phyloP scores from a whole-genome alignment of 2,329 filamentous ascomycete genomes.

The Elsinoe perseae region DNA sequence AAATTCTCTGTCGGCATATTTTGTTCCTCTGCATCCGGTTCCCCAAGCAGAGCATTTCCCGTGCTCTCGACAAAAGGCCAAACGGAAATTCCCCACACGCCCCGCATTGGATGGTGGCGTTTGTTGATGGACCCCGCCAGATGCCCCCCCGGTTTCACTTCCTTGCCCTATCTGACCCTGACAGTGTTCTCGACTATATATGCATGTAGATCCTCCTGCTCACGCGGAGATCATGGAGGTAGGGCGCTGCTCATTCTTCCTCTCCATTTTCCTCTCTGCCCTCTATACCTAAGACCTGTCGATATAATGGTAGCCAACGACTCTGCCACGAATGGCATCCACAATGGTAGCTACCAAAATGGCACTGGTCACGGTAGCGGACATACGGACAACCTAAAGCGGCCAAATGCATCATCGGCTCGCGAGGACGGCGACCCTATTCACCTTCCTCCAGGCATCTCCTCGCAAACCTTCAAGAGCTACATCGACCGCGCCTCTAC shows the following conservation, averaged over 20 bases:
- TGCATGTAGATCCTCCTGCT: background rate
- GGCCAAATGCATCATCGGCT: background rate
- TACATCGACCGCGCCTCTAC: background rate
- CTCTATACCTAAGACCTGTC: no score
- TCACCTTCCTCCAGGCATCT: constrained; percentile 1
- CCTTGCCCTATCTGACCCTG: constrained; percentile 3
- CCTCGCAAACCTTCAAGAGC: background rate
- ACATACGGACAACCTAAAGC: background rate
- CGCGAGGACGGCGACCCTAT: constrained; percentile 11
- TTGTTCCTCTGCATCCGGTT: no score
- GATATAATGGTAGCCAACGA: constrained; percentile 10
- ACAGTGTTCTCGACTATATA: background rate
- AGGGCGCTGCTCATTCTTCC: background rate
- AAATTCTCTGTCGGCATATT: no score
- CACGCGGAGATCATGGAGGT: background rate
- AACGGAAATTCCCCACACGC: constrained; percentile 1
- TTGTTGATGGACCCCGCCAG: background rate
- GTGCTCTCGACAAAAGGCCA: no score
- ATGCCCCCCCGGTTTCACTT: background rate
- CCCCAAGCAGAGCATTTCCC: no score
- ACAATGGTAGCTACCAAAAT: background rate
- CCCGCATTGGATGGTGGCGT: background rate
- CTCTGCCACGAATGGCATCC: constrained; percentile 1
- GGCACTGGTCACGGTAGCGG: background rate
- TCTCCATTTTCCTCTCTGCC: background rate